Evolutionary conservation across 768 basidiomycete genomes (phyloP), one percentile per base, ranked within the genome.

Genomic region (Pholiota molesta): DNA sequence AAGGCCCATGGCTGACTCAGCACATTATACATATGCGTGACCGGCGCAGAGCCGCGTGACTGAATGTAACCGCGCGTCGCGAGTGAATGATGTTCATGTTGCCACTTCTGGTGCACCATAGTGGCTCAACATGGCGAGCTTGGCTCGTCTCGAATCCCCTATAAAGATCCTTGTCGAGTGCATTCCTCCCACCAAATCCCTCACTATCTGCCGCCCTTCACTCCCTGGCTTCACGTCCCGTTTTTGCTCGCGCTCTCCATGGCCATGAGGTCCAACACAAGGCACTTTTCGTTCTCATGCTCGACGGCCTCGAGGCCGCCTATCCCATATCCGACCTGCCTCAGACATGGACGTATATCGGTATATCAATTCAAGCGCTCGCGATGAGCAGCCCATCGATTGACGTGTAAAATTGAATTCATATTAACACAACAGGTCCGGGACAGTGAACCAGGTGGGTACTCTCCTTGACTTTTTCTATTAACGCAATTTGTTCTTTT

Each of bases 51-150:
- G n/a, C n/a, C 33, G 45, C 45, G 47, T 58, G 55, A 57, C 55
- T 14, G 47, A 21, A 26, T 4, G 26, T 2, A 26, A 26, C 26
- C 26, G 26, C 47, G 42, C 42, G 42, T n/a, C 47, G 45, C 37
- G 57, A 35, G 55, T n/a, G 3, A 7, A 31, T 5, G 23, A 7
- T 9, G 47, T n/a, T n/a, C n/a, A 58, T 57, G 49, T 49, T 62
- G 61, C 57, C 51, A 31, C 39, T 61, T 65, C 55, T 54, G 55
- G 59, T 5, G 31, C 59, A 44, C 57, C 37, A 29, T 31, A 28
- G 31, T 56, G 40, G 45, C 49, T 51, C 57, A 49, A 21, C 33
- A 51, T 58, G 45, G 23, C 57, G 57, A 58, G 47, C 57, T 42
- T 37, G 10, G 11, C 14, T 37, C 3, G 35, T 39, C 19, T 19